phyloP scores from a whole-genome alignment of 768 basidiomycete genomes.

The Ramaria sp. region DNA sequence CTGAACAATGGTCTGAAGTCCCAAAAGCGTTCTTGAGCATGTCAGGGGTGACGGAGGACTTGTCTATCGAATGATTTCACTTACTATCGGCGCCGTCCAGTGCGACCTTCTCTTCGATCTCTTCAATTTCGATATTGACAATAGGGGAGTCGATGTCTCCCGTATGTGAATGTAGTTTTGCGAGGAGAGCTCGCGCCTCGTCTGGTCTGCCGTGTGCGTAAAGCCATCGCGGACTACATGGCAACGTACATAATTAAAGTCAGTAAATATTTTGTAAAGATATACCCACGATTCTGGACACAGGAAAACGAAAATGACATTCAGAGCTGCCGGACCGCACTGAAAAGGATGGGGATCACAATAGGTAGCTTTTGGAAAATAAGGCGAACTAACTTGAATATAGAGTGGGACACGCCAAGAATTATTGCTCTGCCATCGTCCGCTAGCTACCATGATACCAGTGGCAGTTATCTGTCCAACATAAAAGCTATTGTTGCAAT shows the following conservation, averaged over 20 bases:
- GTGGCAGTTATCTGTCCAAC: slow-evolving; percentile 45
- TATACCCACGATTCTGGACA: slow-evolving; percentile 38
- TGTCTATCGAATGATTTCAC: slow-evolving; percentile 9
- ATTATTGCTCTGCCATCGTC: slow-evolving; percentile 28
- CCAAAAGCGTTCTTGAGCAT: slow-evolving; percentile 33
- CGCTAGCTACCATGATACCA: slow-evolving; percentile 46
- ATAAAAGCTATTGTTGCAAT: slow-evolving; percentile 28
- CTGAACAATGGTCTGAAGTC: slow-evolving; percentile 43
- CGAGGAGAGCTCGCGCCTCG: slow-evolving; percentile 33
- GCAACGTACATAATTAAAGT: background rate
- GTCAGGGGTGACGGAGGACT: background rate
- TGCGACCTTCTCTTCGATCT: slow-evolving; percentile 41
- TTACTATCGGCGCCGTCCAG: slow-evolving; percentile 36
- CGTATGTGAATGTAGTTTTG: slow-evolving; percentile 36
- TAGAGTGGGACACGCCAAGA: slow-evolving; percentile 43
- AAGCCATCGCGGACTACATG: slow-evolving; percentile 38
- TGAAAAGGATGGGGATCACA: slow-evolving; percentile 9
- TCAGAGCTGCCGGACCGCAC: slow-evolving; percentile 37
- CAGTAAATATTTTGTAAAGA: background rate
- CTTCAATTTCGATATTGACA: slow-evolving; percentile 39
- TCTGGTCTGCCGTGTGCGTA: slow-evolving; percentile 35
- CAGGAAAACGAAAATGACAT: slow-evolving; percentile 34
- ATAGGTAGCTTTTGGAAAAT: background rate
- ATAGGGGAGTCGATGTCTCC: slow-evolving; percentile 39
- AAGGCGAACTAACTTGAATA: slow-evolving; percentile 26